Base-by-base conservation (phyloP, 345 rosid species). In the Populus alba region DNA sequence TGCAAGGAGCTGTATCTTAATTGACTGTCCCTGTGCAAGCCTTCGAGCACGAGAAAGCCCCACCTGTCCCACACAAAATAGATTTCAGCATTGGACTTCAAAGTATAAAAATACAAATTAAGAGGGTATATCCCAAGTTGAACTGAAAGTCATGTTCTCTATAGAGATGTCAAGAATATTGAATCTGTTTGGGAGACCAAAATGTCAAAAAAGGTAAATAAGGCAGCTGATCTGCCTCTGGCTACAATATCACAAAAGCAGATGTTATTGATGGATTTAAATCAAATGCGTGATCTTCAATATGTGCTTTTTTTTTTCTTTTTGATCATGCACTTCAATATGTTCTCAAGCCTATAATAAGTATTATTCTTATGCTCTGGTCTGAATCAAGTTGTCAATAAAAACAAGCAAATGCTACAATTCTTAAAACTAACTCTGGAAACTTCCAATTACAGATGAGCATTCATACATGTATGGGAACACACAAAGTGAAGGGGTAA, bases 41-140 rank as follows among this genome's bases (percentile, higher is more conserved):
- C 97, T 89, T 83, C 94, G 89, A 73, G 97, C 99, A 59, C 88
- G 97, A 75, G 99, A 96, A 75, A 96, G 90, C 77, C 99, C 98
- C 49, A 96, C 98, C 98, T 96, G 47, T 22, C 62, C 77, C 76
- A 70, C 76, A 78, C 66, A 66, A 61, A 63, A 74, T 55, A 79
- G 55, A 73, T 38, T 17, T 80, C 75, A 83, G 10, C 22, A 55
- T 33, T 57, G 80, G 43, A 61, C 53, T 74, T 16, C n/a, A 35
- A 33, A 71, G 66, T 69, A 23, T 47, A 68, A 59, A 66, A 33
- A 70, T 23, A 37, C 33, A 22, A 55, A n/a, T n/a, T 20, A 39
- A 29, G 4, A 63, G 35, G 27, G 0, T 51, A 35, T 31, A 38
- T 15, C 71, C 70, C 16, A 31, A 75, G 62, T 69, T 65, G 31